Percentiles rank a stretch among this genome's conserved stretches.
Conservation (phyloP, 2,329 filamentous ascomycete genomes). For the Talaromyces amestolkiae region DNA sequence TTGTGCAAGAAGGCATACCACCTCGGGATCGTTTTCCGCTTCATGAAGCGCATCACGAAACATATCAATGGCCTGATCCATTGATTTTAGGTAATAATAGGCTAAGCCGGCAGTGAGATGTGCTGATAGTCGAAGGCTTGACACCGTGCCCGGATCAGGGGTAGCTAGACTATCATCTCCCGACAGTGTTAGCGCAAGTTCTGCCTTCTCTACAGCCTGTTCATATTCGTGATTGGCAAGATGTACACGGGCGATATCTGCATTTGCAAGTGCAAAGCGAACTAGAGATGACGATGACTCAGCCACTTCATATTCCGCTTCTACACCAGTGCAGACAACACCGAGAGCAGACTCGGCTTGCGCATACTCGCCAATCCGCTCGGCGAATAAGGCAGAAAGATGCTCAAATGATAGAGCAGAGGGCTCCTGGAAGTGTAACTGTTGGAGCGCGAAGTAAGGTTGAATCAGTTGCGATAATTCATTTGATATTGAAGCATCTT, state of each 20-base stretch:
- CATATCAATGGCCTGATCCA: constrained; percentile 69
- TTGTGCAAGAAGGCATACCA: constrained; percentile 82
- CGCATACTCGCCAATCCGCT: constrained; percentile 69
- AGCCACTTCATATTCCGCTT: constrained; percentile 78
- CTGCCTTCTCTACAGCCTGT: constrained; percentile 73
- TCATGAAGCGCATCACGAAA: constrained; percentile 79
- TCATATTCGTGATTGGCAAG: constrained; percentile 66
- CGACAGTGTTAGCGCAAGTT: constrained; percentile 74
- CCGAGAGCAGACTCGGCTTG: constrained; percentile 64
- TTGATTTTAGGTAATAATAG: constrained; percentile 66
- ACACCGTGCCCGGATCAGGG: constrained; percentile 59
- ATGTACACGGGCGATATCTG: constrained; percentile 81
- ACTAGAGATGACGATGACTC: constrained; percentile 73
- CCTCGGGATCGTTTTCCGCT: constrained; percentile 72
- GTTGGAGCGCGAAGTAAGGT: constrained; percentile 82
- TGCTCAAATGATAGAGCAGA: constrained; percentile 72
- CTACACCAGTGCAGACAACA: constrained; percentile 65
- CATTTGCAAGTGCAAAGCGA: constrained; percentile 76
- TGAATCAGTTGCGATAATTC: constrained; percentile 67
- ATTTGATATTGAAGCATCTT: constrained; percentile 53
- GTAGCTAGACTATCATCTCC: constrained; percentile 69
- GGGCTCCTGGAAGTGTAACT: constrained; percentile 70
- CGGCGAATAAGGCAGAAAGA: constrained; percentile 74
- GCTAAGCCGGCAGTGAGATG: constrained; percentile 83
- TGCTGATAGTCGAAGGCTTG: constrained; percentile 73